phyloP scores from a whole-genome alignment of 1,284 basidiomycete genomes.

The Ganoderma boninense region DNA sequence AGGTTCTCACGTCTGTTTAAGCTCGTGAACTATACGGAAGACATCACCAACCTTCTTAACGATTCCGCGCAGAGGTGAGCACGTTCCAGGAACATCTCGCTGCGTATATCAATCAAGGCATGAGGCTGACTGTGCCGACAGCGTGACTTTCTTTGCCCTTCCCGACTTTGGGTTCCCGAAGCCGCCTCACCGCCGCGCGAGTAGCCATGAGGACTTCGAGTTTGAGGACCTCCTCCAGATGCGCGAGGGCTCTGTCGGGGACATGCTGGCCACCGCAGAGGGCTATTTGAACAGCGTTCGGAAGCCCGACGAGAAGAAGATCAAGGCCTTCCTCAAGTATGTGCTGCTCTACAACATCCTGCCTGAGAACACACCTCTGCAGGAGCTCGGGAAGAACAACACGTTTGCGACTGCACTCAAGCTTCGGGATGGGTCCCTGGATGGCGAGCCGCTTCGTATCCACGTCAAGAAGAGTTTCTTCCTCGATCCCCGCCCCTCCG shows the following conservation, averaged over 20 bases:
- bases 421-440: slow-evolving; percentile 58
- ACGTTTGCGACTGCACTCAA: slow-evolving; percentile 67
- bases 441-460: slow-evolving; percentile 63
- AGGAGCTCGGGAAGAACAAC: slow-evolving; percentile 61
- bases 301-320: slow-evolving; percentile 47
- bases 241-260: slow-evolving; percentile 19
- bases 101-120: not conserved
- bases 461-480: slow-evolving; percentile 48
- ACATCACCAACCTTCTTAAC: slow-evolving; percentile 50
- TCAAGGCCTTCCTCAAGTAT: slow-evolving; percentile 61
- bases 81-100: not conserved
- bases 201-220: slow-evolving; percentile 4
- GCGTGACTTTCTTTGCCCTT: slow-evolving; percentile 63
- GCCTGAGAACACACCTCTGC: slow-evolving; percentile 50
- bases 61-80: slow-evolving; percentile 49
- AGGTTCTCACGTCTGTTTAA: slow-evolving; percentile 53
- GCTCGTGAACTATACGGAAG: slow-evolving; percentile 54
- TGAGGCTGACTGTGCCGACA: slow-evolving; percentile 31
- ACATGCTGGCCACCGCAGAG: slow-evolving; percentile 34
- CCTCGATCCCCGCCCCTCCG: slow-evolving; percentile 43
- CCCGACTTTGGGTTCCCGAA: slow-evolving; percentile 51
- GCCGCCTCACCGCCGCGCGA: slow-evolving; percentile 7
- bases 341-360: slow-evolving; percentile 73
- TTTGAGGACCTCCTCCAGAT: slow-evolving; percentile 8
- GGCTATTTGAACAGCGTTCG: slow-evolving; percentile 33